Evolutionary conservation across 331 rosid genomes (phyloP), one percentile per base, ranked within the genome.

Genomic region (Quercus lobata): DNA sequence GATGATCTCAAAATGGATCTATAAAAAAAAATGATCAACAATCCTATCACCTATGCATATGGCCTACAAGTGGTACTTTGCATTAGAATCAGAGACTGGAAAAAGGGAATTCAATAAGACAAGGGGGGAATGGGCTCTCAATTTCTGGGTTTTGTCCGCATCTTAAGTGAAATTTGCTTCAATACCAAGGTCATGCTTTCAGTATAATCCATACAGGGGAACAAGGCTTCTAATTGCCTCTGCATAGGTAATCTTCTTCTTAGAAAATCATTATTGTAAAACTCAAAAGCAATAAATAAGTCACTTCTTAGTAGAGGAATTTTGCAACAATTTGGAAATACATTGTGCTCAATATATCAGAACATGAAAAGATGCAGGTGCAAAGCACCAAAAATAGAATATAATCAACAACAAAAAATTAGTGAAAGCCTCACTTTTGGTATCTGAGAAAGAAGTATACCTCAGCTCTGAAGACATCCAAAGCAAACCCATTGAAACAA

Each of bases 381-480:
- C n/a, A 60, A 63, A 37, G 29, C 25, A 69, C 37, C 71, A 41
- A 53, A 76, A 54, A 72, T 66, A 74, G 22, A 32, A 22, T n/a
- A 74, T 18, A 25, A 57, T 25, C 21, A n/a, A 4, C 1, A 49
- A 49, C 9, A 35, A 35, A 7, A 7, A 35, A 35, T 7, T 55
- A 77, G 29, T 65, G 34, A 10, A 61, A 17, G 44, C 66, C 32
- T 35, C 72, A 18, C 46, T 10, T 6, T 79, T 27, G 76, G 60
- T 71, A 77, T 22, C 10, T 29, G 56, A 76, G 70, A 77, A 79
- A 79, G 63, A 81, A 80, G 22, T 58, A 75, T 86, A 94, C 97
- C 97, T 94, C 97, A 25, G 98, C 97, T 68, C 93, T 89, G 90
- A 94, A 94, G 58, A 94, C 92, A 52, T 94, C 98, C 70, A 94